phyloP scores from a whole-genome alignment of 768 basidiomycete species.

The Macrolepiota fuliginosa region DNA sequence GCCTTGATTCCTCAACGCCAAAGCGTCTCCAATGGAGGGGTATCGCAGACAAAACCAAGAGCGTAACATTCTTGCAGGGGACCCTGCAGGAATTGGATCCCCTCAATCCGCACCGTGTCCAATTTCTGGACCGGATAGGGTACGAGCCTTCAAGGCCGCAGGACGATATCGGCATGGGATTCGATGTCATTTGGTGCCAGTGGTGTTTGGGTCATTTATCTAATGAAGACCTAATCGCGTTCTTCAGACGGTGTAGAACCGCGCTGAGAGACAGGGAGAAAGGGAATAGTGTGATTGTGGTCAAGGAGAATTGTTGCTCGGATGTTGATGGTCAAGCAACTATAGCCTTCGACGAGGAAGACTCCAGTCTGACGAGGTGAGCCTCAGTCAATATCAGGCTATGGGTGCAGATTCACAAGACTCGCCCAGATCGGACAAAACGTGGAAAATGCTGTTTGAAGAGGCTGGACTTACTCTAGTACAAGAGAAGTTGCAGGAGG shows the following conservation, averaged over 20 bases:
- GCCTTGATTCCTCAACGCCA: conserved; percentile 20
- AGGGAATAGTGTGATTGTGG: conserved; percentile 64
- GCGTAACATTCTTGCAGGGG: conserved; percentile 76
- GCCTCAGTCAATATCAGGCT: neutral
- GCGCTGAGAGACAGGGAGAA: conserved; percentile 47
- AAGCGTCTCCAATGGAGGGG: conserved; percentile 57
- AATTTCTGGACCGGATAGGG: conserved; percentile 66
- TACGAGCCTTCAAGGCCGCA: conserved; percentile 42
- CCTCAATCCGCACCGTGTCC: conserved; percentile 39
- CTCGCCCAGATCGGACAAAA: conserved; percentile 67
- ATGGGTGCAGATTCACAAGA: neutral
- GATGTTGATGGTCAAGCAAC: conserved; percentile 53
- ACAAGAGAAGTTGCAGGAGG: conserved; percentile 74
- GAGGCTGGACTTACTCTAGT: conserved; percentile 72
- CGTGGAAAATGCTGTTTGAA: conserved; percentile 76
- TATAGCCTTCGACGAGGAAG: conserved; percentile 74
- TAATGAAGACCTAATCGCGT: conserved; percentile 72
- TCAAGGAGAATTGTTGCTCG: conserved; percentile 88
- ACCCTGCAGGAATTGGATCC: conserved; percentile 86
- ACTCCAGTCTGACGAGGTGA: conserved; percentile 89
- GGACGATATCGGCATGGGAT: conserved; percentile 55
- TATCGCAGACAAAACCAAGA: conserved; percentile 58
- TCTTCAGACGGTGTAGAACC: conserved; percentile 61
- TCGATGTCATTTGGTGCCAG: conserved; percentile 95
- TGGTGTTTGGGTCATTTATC: conserved; percentile 93